These are phyloP conservation scores for Huntiella abstrusa DNA, from an alignment of 2,329 filamentous ascomycete genomes.

Conservation along the genomic window DNA sequence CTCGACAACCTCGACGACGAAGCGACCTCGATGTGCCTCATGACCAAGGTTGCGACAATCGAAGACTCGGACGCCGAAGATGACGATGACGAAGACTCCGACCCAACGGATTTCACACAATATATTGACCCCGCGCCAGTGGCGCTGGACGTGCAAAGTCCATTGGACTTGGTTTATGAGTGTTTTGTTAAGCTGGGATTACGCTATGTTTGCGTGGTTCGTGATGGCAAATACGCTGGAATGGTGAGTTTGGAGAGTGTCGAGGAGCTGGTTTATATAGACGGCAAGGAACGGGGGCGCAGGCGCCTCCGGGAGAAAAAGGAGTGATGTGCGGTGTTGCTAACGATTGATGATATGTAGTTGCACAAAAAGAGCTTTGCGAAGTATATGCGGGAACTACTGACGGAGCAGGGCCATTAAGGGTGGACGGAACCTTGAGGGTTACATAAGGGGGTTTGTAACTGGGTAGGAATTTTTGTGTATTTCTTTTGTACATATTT, in stretches of 20 bases:
- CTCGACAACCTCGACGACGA: constrained; percentile 71
- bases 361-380: constrained; percentile 95
- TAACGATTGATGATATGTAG: constrained; percentile 20
- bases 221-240: constrained; percentile 69
- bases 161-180: constrained; percentile 91
- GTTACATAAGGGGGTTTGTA: not conserved
- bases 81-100: constrained; percentile 19
- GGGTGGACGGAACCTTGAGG: not conserved
- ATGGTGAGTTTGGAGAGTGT: constrained; percentile 39
- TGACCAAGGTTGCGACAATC: constrained; percentile 48
- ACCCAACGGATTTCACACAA: constrained; percentile 70
- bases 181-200: constrained; percentile 89
- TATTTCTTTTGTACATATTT: not conserved
- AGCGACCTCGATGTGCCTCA: constrained; percentile 55
- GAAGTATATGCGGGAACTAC: constrained; percentile 74
- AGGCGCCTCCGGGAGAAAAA: no score
- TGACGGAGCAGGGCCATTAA: constrained; percentile 27
- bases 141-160: constrained; percentile 68
- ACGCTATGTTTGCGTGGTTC: constrained; percentile 76
- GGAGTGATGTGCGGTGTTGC: not conserved
- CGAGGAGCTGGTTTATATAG: not conserved
- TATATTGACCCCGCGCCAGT: constrained; percentile 88
- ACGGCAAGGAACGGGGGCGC: no score
- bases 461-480: not conserved
- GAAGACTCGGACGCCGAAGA: constrained; percentile 44